A percentile compares a stretch with the other conserved stretches of the same genome.
These are phyloP conservation scores for Catharanthus roseus DNA, from an alignment of 257 asterid genomes.

Conservation along the genomic window DNA sequence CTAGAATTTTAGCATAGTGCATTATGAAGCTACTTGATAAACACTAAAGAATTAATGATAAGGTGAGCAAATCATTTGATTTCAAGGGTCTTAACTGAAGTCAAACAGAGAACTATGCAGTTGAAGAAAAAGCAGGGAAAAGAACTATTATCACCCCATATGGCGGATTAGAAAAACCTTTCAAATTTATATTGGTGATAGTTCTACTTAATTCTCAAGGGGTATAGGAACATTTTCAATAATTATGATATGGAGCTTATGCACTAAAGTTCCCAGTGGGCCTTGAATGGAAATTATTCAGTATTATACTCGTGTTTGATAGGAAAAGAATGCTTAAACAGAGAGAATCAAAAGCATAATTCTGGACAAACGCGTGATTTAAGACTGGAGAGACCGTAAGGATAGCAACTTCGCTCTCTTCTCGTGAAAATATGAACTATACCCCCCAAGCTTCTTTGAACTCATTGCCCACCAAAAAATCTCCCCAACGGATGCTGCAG, in stretches of 20 bases:
- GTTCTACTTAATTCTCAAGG: too few species aligned
- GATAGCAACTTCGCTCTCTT: too few species aligned
- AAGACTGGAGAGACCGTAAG: neutral
- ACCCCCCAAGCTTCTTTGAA: neutral
- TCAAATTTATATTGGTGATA: neutral
- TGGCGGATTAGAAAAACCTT: neutral
- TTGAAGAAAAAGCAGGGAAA: neutral
- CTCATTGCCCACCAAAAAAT: neutral
- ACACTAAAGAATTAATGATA: neutral
- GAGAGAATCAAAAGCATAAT: neutral
- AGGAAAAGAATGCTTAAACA: neutral
- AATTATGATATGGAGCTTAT: neutral
- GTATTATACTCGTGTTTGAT: too few species aligned
- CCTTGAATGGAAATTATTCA: neutral
- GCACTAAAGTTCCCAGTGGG: neutral
- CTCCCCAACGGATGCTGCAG: neutral
- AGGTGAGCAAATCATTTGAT: neutral
- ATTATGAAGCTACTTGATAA: neutral
- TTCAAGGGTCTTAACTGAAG: neutral
- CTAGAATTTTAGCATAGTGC: neutral
- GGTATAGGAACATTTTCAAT: too few species aligned
- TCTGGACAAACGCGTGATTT: neutral
- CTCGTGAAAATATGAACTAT: too few species aligned
- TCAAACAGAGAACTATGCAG: neutral
- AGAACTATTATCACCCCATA: neutral